Base-by-base conservation (phyloP, 805 yeast species). In the Maudiozyma barnettii region DNA sequence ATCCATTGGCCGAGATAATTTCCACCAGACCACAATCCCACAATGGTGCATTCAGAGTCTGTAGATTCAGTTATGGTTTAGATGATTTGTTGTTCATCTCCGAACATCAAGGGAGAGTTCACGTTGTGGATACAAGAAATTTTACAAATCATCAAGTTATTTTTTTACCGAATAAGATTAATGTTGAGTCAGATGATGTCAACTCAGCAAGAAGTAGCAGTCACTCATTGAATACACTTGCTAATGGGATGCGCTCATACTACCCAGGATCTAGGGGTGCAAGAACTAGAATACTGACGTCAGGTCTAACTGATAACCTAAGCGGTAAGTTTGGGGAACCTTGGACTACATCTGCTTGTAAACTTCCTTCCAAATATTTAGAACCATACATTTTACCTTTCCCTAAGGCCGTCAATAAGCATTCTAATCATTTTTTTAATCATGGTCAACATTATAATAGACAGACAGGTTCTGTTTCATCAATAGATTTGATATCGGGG, bases 81-180 rank as follows among this genome's bases (percentile, higher is more conserved):
- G 90, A 83, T 55, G 96, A 90, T 63, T 64, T 88, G 49, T 67
- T 90, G 48, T 77, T 84, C 45, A 72, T 90, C 2, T 76, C 84
- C 46, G 97, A 90, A 61, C 96, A 90, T 56, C 83, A 80, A 45
- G 95, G 95, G 0, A 73, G 95, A 46, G 84, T 90, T 3, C 98
- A 90, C 65, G 70, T 89, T 48, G 70, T 90, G 23, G 96, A 90
- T 61, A 74, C 88, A 22, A 75, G 95, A 51, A 78, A 84, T 57
- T 76, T 79, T 53, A 69, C 74, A 49, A 80, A 84, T 54, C 91
- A 85, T 59, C 91, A 84, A 61, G 88, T 89, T 35, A 72, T 88
- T 2, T 68, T 83, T 49, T 68, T 84, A 13, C 93, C 93, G 0
- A 66, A 66, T 39, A 60, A 59, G 44, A 36, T 54, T 12, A 51